Evolutionary conservation across 139 green algal genomes (phyloP).

Genomic region (Eudorina sp.): DNA sequence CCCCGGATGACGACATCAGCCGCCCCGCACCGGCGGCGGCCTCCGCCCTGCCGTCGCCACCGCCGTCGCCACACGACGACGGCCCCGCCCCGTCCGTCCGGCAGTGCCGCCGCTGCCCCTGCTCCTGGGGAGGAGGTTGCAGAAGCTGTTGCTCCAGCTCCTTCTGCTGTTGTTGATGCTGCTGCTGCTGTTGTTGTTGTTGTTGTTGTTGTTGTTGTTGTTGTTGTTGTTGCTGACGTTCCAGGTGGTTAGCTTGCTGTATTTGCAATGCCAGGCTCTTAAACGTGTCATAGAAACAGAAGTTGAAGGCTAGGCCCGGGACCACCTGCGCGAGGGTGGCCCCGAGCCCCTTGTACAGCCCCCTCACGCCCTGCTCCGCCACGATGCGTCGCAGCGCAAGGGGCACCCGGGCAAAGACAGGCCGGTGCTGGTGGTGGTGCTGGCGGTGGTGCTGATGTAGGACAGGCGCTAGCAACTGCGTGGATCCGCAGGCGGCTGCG

Average conservation of each 20-base stretch:
- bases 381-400: constrained; percentile 82
- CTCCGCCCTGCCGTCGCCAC: neutral
- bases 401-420: constrained; percentile 82
- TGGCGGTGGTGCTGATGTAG: neutral
- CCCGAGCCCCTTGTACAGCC: constrained; percentile 94
- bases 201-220: neutral
- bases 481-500: too few relatives aligned
- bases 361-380: constrained; percentile 82
- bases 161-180: neutral
- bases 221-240: neutral
- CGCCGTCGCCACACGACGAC: too few relatives aligned
- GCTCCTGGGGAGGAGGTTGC: neutral
- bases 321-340: constrained; percentile 92
- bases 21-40: too few relatives aligned
- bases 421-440: constrained; percentile 80
- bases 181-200: neutral
- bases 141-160: neutral
- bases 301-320: constrained; percentile 94
- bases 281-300: constrained; percentile 88
- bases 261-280: constrained; percentile 3
- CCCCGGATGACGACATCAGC: too few relatives aligned
- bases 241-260: neutral
- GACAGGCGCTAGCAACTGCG: too few relatives aligned
- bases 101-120: neutral
- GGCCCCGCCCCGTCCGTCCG: too few relatives aligned